Evolutionary conservation across 441 rosid species (phyloP), one percentile per base, ranked within the genome.

Genomic region (Erysimum cheiri): DNA sequence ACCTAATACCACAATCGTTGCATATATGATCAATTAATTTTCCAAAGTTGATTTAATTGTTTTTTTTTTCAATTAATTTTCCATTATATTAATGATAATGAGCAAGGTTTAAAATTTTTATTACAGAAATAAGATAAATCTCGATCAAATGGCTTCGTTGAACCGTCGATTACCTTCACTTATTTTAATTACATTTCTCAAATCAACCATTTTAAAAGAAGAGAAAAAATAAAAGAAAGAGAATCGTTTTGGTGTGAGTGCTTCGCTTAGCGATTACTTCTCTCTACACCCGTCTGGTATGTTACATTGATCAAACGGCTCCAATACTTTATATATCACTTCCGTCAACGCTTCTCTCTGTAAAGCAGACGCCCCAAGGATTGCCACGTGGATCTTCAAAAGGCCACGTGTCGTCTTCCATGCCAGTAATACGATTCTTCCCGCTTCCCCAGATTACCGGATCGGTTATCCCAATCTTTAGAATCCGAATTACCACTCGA

Each of bases 1-100:
- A 72, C 77, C 76, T 49, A 72, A 65, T 56, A 64, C 59, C 58
- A 64, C 50, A 35, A 53, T 24, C n/a, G n/a, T 48, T 14, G 13
- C 41, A 60, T 37, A 11, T 61, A 15, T 1, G 7, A 41, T 48
- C 56, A 19, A 33, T 15, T 32, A 31, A 11, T 3, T 14, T 43
- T 22, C 1, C 14, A 53, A 46, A 66, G 24, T 2, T 49, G 36
- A 24, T 64, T 35, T 48, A 49, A 22, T 22, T 19, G 22, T 19
- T 19, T 19, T 19, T 19, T 19, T 19, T 19, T 19, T 48, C 56
- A 19, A 33, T 15, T 32, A 31, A 11, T 5, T 14, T 43, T 22
- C 1, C 15, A 53, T 35, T 48, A 49, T 19, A 22, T 22, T 3
- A 8, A 9, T 47, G 17, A 6, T 19, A 29, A 29, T 17, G 15